A percentile compares a stretch with the other conserved stretches of the same genome.
phyloP scores from a whole-genome alignment of 2,329 filamentous ascomycete genomes.

The Cryphonectria japonica region DNA sequence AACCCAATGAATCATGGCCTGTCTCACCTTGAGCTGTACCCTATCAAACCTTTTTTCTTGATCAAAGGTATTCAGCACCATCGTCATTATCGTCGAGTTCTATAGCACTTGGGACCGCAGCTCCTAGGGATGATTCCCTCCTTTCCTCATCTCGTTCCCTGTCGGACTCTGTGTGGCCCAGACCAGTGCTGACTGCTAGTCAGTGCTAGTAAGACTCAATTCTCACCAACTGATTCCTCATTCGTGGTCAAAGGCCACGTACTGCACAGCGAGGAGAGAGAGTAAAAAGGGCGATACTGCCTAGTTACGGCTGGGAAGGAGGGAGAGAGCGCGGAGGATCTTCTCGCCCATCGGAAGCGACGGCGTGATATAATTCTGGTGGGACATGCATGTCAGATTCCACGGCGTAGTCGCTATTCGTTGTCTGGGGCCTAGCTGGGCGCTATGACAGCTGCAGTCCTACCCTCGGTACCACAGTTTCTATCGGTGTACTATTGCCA shows the following conservation, averaged over 20 bases:
- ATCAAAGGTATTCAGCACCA: too few species aligned
- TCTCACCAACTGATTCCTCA: neutral
- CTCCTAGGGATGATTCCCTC: neutral
- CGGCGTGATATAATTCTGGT: neutral
- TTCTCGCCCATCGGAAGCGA: neutral
- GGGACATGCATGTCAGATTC: neutral
- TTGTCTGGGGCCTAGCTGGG: neutral
- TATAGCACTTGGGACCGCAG: neutral
- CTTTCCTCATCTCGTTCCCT: neutral
- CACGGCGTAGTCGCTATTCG: neutral
- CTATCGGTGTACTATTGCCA: neutral
- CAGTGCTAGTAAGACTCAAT: neutral
- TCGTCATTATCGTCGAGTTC: neutral
- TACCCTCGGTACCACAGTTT: neutral
- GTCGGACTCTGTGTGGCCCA: neutral
- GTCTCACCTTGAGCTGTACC: neutral
- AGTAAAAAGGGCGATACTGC: neutral
- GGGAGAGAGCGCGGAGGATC: too few species aligned
- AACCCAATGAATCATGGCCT: neutral
- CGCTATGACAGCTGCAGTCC: conserved; percentile 5
- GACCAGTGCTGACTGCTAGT: neutral
- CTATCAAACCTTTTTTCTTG: too few species aligned
- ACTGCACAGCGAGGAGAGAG: neutral
- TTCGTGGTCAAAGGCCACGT: neutral
- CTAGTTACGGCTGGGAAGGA: neutral